Percentiles rank a stretch among this genome's conserved stretches.
These are phyloP conservation scores for Alloteropsis semialata DNA, from an alignment of 176 grass and related monocot genomes.

Conservation along the genomic window DNA sequence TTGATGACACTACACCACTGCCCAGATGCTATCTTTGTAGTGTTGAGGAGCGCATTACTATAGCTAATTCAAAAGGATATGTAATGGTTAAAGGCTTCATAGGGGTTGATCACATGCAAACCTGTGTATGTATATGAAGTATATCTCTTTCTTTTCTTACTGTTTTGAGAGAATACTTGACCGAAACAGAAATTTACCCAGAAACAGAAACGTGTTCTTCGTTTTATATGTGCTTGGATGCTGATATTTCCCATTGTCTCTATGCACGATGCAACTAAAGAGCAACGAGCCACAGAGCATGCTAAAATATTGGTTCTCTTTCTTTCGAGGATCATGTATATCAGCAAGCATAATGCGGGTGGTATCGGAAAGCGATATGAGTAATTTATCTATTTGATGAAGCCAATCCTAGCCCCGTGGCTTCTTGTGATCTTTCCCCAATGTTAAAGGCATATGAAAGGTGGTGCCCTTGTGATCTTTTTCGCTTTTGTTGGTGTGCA, in stretches of 20 bases:
- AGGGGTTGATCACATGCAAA: constrained; percentile 35
- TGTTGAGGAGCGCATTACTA: neutral
- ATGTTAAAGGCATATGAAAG: neutral
- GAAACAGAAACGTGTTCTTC: neutral
- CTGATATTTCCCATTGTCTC: neutral
- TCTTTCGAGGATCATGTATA: neutral
- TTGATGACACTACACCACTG: constrained; percentile 21
- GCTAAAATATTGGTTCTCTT: neutral
- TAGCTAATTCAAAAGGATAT: constrained; percentile 34
- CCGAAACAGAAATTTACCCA: neutral
- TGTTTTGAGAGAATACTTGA: constrained; percentile 7
- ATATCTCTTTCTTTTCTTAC: neutral
- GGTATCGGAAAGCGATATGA: neutral
- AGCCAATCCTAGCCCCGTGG: neutral
- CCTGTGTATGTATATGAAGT: constrained; percentile 38
- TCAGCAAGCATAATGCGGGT: neutral
- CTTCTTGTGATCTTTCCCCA: neutral
- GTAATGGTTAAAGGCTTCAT: constrained; percentile 25
- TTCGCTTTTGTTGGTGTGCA: neutral
- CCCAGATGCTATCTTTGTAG: constrained; percentile 22
- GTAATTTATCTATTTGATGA: neutral
- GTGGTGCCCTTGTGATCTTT: neutral
- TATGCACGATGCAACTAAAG: neutral
- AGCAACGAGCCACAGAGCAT: constrained; percentile 7
- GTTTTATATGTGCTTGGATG: neutral